Evolutionary conservation across 331 rosid species (phyloP), one percentile per base, ranked within the genome.

Genomic region (Quercus lobata): DNA sequence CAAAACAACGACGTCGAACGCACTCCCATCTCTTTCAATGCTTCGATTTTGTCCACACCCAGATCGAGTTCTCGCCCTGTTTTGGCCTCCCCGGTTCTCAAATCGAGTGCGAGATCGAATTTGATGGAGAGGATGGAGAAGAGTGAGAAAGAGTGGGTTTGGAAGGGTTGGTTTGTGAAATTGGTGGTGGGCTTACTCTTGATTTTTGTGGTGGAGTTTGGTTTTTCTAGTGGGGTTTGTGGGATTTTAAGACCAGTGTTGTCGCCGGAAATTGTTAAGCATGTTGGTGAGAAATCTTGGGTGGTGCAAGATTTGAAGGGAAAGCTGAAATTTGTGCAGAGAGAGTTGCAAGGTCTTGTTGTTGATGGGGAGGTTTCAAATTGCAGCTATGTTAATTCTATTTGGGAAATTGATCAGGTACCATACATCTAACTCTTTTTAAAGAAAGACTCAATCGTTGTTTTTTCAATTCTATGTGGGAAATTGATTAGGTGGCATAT

Each of bases 371-470:
- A 78, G 61, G 82, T 91, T 82, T 89, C 92, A 1, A 95, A 88
- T 86, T 93, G 99, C 81, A 88, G 88, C 87, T 75, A 72, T 56
- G n/a, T 72, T 69, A 74, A 85, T 61, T 74, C 84, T 19, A 58
- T 10, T 2, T 90, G 97, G 98, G 79, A 91, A 85, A 91, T 91
- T 77, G 84, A 24, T 72, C 89, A 93, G 98, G 97, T 96, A 57
- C 65, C 79, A 1, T 7, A 24, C 11, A 54, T 41, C 19, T n/a
- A 25, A 58, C 2, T 54, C 10, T 7, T 46, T 22, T 49, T 54
- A 11, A 8, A 19, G 4, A 63, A 49, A 60, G 14, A 18, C 6
- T 24, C 61, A 3, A 21, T 57, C 37, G 5, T 49, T 11, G 17
- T 3, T 65, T 16, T 11, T 10, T 49, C 0, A 79, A 84, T 72